A percentile compares a stretch with the other conserved stretches of the same genome.
Evolutionary conservation across 2,329 filamentous ascomycete species (phyloP).

Genomic region (Pseudogymnoascus sp.): DNA sequence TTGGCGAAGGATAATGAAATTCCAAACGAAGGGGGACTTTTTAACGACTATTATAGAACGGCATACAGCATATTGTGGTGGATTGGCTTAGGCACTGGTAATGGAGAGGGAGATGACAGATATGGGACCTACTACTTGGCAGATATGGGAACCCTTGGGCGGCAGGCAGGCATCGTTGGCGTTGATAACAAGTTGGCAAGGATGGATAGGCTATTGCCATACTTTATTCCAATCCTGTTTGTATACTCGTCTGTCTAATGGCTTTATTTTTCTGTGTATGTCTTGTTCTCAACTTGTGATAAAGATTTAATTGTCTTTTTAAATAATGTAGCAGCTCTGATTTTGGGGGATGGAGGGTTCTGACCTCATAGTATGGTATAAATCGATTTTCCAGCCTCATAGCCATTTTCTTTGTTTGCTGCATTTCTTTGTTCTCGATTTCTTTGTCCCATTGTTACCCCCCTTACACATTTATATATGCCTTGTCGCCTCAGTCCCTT

Average conservation of each 20-base stretch:
- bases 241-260: not conserved
- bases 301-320: not conserved
- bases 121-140: not conserved
- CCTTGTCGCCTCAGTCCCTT: not conserved
- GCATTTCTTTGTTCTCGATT: not conserved
- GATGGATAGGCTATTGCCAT: not conserved
- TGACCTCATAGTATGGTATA: not conserved
- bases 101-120: not conserved
- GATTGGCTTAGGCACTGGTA: not conserved
- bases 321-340: not conserved
- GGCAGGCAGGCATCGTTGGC: not conserved
- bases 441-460: not conserved
- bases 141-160: not conserved
- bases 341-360: not conserved
- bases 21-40: not conserved
- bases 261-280: not conserved
- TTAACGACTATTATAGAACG: conserved; percentile 8
- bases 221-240: not conserved
- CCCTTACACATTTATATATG: not conserved
- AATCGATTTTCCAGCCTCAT: not conserved
- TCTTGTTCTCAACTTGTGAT: not conserved
- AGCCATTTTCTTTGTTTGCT: not conserved
- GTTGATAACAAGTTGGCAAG: not conserved
- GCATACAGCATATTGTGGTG: not conserved
- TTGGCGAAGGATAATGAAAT: not conserved